Evolutionary conservation across 768 basidiomycete species (phyloP).

Genomic region (Psilocybe cyanescens): DNA sequence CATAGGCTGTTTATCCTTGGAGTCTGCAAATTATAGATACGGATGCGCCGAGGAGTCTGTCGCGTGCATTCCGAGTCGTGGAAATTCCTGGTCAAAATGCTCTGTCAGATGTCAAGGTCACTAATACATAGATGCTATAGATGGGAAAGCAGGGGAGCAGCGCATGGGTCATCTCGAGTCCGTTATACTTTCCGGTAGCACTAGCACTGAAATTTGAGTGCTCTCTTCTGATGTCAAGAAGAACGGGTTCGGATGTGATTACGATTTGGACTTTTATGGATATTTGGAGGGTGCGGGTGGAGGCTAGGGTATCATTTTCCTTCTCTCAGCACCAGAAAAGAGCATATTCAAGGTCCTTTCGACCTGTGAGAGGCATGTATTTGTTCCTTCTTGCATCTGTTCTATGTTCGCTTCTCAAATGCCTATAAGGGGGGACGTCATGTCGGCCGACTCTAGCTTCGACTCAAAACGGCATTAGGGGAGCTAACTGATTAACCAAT

Average conservation of each 20-base stretch:
- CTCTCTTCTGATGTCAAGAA: conserved; percentile 3
- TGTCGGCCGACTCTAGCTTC: neutral
- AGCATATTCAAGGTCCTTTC: neutral
- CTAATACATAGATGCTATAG: no score
- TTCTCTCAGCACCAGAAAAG: neutral
- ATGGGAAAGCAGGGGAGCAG: no score
- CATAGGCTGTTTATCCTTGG: no score
- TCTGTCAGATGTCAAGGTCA: neutral
- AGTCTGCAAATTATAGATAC: no score
- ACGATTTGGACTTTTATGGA: conserved; percentile 30
- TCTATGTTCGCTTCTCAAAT: neutral
- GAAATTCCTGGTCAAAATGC: neutral
- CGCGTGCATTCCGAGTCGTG: neutral
- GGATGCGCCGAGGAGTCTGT: no score
- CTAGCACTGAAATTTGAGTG: no score
- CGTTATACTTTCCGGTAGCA: no score
- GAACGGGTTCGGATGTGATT: conserved; percentile 7
- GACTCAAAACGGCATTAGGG: neutral
- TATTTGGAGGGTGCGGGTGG: conserved; percentile 14
- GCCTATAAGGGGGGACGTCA: neutral
- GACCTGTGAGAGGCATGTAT: neutral
- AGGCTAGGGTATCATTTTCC: neutral
- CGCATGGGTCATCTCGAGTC: no score
- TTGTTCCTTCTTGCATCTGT: neutral
- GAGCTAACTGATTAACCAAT: neutral